phyloP scores from a whole-genome alignment of 2,329 filamentous ascomycete species.

The Claviceps africana region DNA sequence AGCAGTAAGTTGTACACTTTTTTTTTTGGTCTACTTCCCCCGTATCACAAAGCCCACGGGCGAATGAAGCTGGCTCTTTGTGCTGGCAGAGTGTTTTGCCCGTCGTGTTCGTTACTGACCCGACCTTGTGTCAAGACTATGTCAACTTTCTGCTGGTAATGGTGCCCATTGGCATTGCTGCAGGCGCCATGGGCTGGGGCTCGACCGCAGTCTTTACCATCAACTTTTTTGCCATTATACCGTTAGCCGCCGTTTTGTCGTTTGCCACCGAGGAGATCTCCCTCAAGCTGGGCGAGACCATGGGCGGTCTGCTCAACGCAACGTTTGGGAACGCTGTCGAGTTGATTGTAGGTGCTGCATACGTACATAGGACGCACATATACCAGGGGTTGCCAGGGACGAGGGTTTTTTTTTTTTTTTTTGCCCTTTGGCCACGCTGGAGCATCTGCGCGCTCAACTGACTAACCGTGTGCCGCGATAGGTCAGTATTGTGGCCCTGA shows the following conservation, averaged over 20 bases:
- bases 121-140: slow-evolving; percentile 27
- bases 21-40: too few species aligned
- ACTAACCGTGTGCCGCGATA: slow-evolving; percentile 20
- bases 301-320: slow-evolving; percentile 61
- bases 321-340: slow-evolving; percentile 73
- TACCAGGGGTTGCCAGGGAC: too few species aligned
- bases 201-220: slow-evolving; percentile 57
- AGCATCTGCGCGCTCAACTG: background rate
- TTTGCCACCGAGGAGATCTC: slow-evolving; percentile 70
- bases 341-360: slow-evolving; percentile 44
- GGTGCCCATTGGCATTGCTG: slow-evolving; percentile 58
- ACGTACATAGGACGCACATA: background rate
- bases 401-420: too few species aligned
- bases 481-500: slow-evolving; percentile 86
- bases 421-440: background rate
- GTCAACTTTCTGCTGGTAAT: slow-evolving; percentile 60
- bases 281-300: slow-evolving; percentile 54
- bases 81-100: background rate
- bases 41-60: too few species aligned
- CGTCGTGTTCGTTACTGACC: background rate
- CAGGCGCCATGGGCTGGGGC: slow-evolving; percentile 47
- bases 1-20: slow-evolving; percentile 34
- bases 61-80: too few species aligned
- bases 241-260: slow-evolving; percentile 57
- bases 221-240: slow-evolving; percentile 72